Evolutionary conservation across 306 rosid genomes (phyloP), one percentile per base, ranked within the genome.

Genomic region (Acacia crassicarpa): DNA sequence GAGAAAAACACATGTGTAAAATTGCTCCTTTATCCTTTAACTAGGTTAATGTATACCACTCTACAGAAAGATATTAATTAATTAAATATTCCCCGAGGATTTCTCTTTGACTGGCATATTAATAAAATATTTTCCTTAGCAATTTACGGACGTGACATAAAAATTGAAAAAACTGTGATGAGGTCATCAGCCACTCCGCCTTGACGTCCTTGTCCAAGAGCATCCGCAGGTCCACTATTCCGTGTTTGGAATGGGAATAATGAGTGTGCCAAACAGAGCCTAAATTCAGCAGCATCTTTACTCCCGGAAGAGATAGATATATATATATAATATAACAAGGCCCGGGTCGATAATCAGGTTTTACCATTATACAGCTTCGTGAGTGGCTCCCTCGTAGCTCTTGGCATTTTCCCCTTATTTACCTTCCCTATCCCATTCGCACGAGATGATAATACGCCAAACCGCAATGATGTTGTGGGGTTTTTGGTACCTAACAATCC

Each of bases 231-330:
- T 35, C 5, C 11, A 6, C 74, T 22, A 5, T 69, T 43, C 54
- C 54, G 53, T 22, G 74, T 69, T 25, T 62, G 43, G 6, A 25
- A 8, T 7, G 25, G 4, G 33, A 77, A 69, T 58, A 20, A 46
- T 3, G 4, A 22, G 76, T 4, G 7, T 20, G 45, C 85, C 90
- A 81, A 83, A 87, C 87, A 79, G 72, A 20, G 80, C 86, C 30
- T 7, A 33, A 32, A 32, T 85, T 51, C 32, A 58, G 19, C 68
- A 72, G 83, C 78, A 44, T 61, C 82, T 43, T 19, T 35, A 41
- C 32, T 56, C 51, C 68, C 72, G 87, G 87, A 79, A 76, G 86
- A 83, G 88, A 67, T 33, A 58, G 15, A 8, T 4, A 56, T 30
- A 9, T 74, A 13, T 74, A 11, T 27, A n/a, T 54, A 76, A 33